Percentiles rank a stretch among this genome's conserved stretches.
phyloP scores from a whole-genome alignment of 2,329 filamentous ascomycete species.

The Pseudogymnoascus sp. region DNA sequence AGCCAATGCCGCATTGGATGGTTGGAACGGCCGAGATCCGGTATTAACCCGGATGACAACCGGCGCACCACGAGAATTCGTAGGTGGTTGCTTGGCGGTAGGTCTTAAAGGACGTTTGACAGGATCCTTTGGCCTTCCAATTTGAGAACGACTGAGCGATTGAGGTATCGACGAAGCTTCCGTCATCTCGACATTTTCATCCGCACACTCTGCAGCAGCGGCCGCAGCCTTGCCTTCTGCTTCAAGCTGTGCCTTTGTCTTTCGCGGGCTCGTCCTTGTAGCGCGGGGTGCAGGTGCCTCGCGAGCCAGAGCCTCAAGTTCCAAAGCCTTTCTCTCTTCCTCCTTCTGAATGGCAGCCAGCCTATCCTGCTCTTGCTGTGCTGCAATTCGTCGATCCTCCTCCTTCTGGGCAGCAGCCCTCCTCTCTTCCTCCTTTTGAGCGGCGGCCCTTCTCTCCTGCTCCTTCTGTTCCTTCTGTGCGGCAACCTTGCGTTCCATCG shows the following conservation, averaged over 20 bases:
- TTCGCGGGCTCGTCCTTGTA: conserved; percentile 45
- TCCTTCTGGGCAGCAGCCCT: conserved; percentile 12
- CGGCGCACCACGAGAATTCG: conserved; percentile 57
- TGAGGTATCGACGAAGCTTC: conserved; percentile 52
- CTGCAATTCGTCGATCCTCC: neutral
- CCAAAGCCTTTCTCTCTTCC: conserved; percentile 33
- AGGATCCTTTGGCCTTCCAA: conserved; percentile 40
- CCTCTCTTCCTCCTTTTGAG: conserved; percentile 47
- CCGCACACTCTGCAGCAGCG: conserved; percentile 26
- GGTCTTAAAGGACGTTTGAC: conserved; percentile 55
- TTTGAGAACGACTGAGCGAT: conserved; percentile 44
- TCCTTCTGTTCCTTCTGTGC: conserved; percentile 20
- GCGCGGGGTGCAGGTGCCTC: conserved; percentile 34
- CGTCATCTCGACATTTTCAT: conserved; percentile 45
- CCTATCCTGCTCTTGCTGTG: conserved; percentile 41
- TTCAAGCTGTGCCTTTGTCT: conserved; percentile 32
- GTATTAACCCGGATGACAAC: conserved; percentile 67
- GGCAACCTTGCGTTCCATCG: conserved; percentile 45
- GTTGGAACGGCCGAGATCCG: conserved; percentile 54
- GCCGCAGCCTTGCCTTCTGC: conserved; percentile 26
- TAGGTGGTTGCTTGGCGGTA: conserved; percentile 44
- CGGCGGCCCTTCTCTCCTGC: conserved; percentile 2
- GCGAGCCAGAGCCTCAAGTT: conserved; percentile 21
- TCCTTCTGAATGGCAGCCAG: conserved; percentile 47
- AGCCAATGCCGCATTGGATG: conserved; percentile 49